phyloP scores from a whole-genome alignment of 75 land plant species.

The Picea sitchensis region DNA sequence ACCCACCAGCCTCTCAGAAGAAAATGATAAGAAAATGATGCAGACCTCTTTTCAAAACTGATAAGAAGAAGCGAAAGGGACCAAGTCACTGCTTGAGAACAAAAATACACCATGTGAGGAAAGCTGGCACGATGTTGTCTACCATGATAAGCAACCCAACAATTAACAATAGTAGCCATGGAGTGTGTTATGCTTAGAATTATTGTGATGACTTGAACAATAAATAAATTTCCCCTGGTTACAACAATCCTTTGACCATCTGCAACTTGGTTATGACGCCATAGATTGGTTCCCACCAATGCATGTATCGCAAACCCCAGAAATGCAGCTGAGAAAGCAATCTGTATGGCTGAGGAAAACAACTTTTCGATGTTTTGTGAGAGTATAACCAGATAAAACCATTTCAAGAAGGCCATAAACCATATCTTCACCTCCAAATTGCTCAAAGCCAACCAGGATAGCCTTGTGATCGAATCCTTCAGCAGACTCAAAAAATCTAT shows the following conservation, averaged over 20 bases:
- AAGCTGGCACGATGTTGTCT: neutral
- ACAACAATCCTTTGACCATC: neutral
- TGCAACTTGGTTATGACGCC: neutral
- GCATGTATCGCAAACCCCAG: conserved; percentile 7
- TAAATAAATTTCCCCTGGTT: neutral
- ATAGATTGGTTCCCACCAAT: neutral
- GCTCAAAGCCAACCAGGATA: conserved; percentile 1
- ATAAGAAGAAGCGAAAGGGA: conserved; percentile 4
- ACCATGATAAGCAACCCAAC: neutral
- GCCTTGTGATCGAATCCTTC: neutral
- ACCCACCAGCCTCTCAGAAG: conserved; percentile 5
- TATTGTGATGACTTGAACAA: conserved; percentile 1
- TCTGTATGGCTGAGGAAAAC: neutral
- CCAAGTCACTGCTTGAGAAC: neutral
- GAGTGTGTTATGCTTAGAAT: neutral
- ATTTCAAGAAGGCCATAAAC: neutral
- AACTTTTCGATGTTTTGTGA: neutral
- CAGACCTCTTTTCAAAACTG: neutral
- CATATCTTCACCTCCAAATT: neutral
- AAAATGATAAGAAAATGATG: neutral
- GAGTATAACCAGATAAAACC: neutral
- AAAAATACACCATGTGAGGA: neutral
- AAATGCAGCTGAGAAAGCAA: neutral
- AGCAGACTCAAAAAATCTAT: neutral
- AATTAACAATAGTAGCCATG: neutral